Evolutionary conservation across 495 filamentous ascomycete genomes (phyloP).

Genomic region (Parathielavia hyrcaniae): DNA sequence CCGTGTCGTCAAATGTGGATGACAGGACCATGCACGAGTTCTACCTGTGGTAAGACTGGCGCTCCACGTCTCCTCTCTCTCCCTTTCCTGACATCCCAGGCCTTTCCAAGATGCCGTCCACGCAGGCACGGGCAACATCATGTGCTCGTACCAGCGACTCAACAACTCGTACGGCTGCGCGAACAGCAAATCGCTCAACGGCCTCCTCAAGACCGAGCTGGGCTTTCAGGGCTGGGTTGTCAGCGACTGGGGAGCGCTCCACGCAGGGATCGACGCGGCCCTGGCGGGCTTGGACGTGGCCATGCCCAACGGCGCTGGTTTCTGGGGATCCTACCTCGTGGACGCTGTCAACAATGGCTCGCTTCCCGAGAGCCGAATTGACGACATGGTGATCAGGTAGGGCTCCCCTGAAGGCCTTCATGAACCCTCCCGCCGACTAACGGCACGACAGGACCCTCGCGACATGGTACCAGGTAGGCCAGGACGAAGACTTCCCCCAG

Average conservation of each 20-base stretch:
- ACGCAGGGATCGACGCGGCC: conserved; percentile 49
- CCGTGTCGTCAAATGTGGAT: conserved; percentile 57
- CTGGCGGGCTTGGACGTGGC: conserved; percentile 57
- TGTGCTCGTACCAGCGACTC: conserved; percentile 65
- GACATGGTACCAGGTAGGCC: conserved; percentile 52
- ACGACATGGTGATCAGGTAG: conserved; percentile 48
- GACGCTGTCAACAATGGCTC: conserved; percentile 45
- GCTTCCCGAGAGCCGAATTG: conserved; percentile 43
- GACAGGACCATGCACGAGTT: conserved; percentile 65
- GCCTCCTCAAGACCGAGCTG: conserved; percentile 58
- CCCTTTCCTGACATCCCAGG: conserved; percentile 28
- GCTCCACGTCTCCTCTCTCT: conserved; percentile 38
- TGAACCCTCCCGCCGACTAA: background rate
- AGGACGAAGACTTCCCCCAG: conserved; percentile 46
- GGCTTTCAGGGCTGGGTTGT: conserved; percentile 58
- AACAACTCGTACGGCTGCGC: conserved; percentile 62
- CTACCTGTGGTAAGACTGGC: conserved; percentile 54
- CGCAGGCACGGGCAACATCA: conserved; percentile 55
- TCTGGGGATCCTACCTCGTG: conserved; percentile 39
- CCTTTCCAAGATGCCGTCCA: conserved; percentile 61
- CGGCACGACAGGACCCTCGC: conserved; percentile 50
- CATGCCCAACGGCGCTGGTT: conserved; percentile 48
- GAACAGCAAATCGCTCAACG: conserved; percentile 56
- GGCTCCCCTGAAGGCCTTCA: background rate
- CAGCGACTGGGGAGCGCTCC: conserved; percentile 58